These are phyloP conservation scores for Zarea fungicola DNA, from an alignment of 2,329 filamentous ascomycete species.

Conservation along the genomic window DNA sequence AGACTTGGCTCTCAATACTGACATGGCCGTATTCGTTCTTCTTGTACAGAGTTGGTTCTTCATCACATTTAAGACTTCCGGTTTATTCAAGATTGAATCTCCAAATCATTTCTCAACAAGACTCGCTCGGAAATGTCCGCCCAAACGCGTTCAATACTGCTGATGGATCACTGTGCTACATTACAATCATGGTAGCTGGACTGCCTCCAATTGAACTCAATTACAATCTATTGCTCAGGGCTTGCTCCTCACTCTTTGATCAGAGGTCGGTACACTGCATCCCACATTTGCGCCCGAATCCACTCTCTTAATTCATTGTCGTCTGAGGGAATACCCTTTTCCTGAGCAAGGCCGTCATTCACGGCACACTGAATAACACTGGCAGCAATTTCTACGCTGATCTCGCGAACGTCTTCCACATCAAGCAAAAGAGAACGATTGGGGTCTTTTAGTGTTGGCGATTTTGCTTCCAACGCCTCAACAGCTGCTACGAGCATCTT, in stretches of 20 bases:
- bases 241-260: slow-evolving; percentile 20
- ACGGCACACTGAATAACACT: slow-evolving; percentile 69
- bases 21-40: too few relatives aligned
- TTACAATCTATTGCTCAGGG: too few relatives aligned
- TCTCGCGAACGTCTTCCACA: slow-evolving; percentile 65
- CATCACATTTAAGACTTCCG: too few relatives aligned
- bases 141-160: too few relatives aligned
- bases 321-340: slow-evolving; percentile 56
- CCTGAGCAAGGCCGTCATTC: slow-evolving; percentile 61
- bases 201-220: too few relatives aligned
- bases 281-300: slow-evolving; percentile 78
- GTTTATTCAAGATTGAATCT: too few relatives aligned
- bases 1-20: too few relatives aligned
- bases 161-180: too few relatives aligned
- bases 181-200: too few relatives aligned
- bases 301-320: slow-evolving; percentile 59
- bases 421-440: slow-evolving; percentile 68
- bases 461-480: slow-evolving; percentile 63
- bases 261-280: slow-evolving; percentile 61
- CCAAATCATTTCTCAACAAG: too few relatives aligned
- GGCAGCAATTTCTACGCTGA: slow-evolving; percentile 72
- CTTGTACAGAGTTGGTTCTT: too few relatives aligned
- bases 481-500: slow-evolving; percentile 79
- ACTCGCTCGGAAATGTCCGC: too few relatives aligned
- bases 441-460: slow-evolving; percentile 61